Base-by-base conservation (phyloP, 805 yeast species). In the Saccharomycopsis amapae region DNA sequence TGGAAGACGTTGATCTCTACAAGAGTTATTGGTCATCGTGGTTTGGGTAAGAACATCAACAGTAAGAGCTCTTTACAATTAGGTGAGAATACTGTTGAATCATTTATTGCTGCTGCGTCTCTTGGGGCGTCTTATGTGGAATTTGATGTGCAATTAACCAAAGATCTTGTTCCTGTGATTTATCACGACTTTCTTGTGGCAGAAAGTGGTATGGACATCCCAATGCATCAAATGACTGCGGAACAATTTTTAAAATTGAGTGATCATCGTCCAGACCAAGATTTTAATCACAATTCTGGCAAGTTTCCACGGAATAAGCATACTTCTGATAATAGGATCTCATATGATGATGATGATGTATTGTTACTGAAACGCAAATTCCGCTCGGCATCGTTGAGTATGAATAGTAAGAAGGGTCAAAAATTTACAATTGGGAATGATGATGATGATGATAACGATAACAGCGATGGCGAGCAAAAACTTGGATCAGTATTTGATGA, bases 91-190 rank as follows among this genome's bases (percentile, higher is more conserved):
- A 90, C 97, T 0, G 83, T 90, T 18, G 96, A 90, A 57, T 85
- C 95, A 0, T 90, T 90, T 57, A 84, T 90, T 59, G 95, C 96
- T 10, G 97, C 97, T 0, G 95, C 97, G 0, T 87, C 95, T 2
- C 68, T 90, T 53, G 97, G 97, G 34, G 97, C 97, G 1, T 82
- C 95, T 2, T 90, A 90, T 58, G 97, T 90, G 43, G 97, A 90
- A 64, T 90, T 90, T 61, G 97, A 90, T 63, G 97, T 90, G 38
- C 97, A 90, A 60, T 68, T 90, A 55, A 90, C 97, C 13, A 87
- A 88, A 59, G 97, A 90, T 62, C 71, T 71, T 53, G 79, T 86
- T 9, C 97, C 97, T 2, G 97, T 90, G 5, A 84, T 90, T 24
- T 90, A 90, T 58, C 97, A 90, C 62, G 97, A 90, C 60, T 90